Evolutionary conservation across 441 rosid species (phyloP), one percentile per base, ranked within the genome.

Genomic region (Corymbia calophylla): DNA sequence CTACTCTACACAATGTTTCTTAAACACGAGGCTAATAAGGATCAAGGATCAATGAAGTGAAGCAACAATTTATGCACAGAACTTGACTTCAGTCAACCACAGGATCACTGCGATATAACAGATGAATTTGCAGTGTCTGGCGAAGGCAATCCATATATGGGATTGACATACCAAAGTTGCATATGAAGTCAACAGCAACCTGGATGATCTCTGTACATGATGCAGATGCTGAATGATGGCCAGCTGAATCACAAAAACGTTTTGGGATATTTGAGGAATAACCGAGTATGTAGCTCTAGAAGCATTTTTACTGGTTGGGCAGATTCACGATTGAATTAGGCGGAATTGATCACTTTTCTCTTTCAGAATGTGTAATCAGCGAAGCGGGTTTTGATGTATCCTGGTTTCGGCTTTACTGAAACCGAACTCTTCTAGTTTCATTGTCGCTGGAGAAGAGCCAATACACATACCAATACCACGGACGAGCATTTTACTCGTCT

Each of bases 1-100:
- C 90, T 93, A 58, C 93, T 93, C 51, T 92, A 90, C 68, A 90
- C 95, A 44, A 51, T 77, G n/a, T 77, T 77, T 27, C 66, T 54
- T 13, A 86, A 60, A 53, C 51, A 56, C 6, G 88, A 86, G 3
- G 3, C 84, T 77, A 77, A 44, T 77, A 77, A 48, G 51, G 6
- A 29, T 62, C 31, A 16, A 62, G 12, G 15, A 73, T 73, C n/a
- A 14, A 77, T 23, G 23, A 23, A 39, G n/a, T 2, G 84, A 77
- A 77, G 84, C 31, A 4, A n/a, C 84, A 77, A 44, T 77, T 62
- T 62, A 60, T 70, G n/a, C n/a, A 44, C 51, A 77, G 53, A 44
- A 77, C 16, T 44, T 47, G 51, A 77, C 84, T 12, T 12, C 18
- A 23, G 84, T 77, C 84, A 39, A 77, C 18, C 18, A 2, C 53